Conservation (phyloP, 1,284 basidiomycete genomes). For the Rhodofomes roseus region DNA sequence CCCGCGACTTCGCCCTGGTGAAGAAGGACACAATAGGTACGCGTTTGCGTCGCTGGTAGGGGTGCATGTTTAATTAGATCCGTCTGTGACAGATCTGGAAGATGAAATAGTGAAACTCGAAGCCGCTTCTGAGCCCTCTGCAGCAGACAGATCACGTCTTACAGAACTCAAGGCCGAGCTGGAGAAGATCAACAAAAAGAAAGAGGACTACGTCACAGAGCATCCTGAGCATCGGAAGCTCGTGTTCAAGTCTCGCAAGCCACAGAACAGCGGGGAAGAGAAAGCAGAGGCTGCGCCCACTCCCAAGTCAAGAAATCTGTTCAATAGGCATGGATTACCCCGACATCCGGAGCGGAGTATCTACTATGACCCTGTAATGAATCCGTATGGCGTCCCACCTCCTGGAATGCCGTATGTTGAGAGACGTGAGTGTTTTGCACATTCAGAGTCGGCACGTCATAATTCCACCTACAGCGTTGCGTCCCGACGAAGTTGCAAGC, state of each 20-base stretch:
- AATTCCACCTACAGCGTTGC: constrained; percentile 40
- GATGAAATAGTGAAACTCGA: constrained; percentile 68
- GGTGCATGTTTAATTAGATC: not conserved
- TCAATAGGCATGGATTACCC: constrained; percentile 79
- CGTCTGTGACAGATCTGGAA: constrained; percentile 52
- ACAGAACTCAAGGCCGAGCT: constrained; percentile 74
- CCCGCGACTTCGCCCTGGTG: constrained; percentile 77
- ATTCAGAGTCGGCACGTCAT: not conserved
- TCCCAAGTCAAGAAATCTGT: constrained; percentile 59
- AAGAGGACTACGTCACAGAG: constrained; percentile 85
- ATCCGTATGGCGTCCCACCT: constrained; percentile 92
- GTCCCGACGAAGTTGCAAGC: constrained; percentile 59
- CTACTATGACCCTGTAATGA: constrained; percentile 92
- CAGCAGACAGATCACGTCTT: constrained; percentile 52
- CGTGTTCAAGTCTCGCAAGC: constrained; percentile 57
- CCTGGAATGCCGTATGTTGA: constrained; percentile 95
- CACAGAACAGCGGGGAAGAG: constrained; percentile 43
- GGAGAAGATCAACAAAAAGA: constrained; percentile 75
- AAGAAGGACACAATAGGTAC: constrained; percentile 85
- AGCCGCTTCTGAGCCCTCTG: constrained; percentile 36
- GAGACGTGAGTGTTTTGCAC: constrained; percentile 55
- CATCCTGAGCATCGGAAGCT: constrained; percentile 86
- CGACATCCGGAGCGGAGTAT: constrained; percentile 85
- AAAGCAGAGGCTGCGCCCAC: constrained; percentile 31
- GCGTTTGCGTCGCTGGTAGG: not conserved